These are phyloP conservation scores for Cladosporium sp. DNA, from an alignment of 2,329 filamentous ascomycete species.

Conservation along the genomic window DNA sequence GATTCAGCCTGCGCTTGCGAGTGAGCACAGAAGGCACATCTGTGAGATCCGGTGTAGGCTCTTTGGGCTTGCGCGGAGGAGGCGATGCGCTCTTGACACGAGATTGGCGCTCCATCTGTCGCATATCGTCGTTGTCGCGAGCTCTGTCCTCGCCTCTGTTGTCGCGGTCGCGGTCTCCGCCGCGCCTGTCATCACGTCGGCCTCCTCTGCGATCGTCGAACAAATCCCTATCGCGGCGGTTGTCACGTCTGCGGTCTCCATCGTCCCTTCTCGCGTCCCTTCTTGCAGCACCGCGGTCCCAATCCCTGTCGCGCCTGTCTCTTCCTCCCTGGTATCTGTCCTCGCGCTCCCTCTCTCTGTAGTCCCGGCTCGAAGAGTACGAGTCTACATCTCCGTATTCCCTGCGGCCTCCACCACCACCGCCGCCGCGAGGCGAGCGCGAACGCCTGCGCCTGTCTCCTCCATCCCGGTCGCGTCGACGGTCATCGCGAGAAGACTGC, in stretches of 20 bases:
- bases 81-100: slow-evolving; percentile 69
- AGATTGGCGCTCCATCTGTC: slow-evolving; percentile 29
- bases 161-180: slow-evolving; percentile 38
- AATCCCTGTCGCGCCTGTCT: slow-evolving; percentile 50
- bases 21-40: slow-evolving; percentile 76
- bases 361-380: slow-evolving; percentile 89
- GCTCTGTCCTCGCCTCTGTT: slow-evolving; percentile 38
- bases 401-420: slow-evolving; percentile 63
- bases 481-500: slow-evolving; percentile 43
- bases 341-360: slow-evolving; percentile 88
- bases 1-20: slow-evolving; percentile 86
- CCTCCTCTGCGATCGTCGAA: slow-evolving; percentile 12
- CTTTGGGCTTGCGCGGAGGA: slow-evolving; percentile 81
- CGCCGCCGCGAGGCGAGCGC: slow-evolving; percentile 65
- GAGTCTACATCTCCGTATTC: slow-evolving; percentile 75
- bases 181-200: slow-evolving; percentile 43
- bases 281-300: slow-evolving; percentile 64
- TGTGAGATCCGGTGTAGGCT: slow-evolving; percentile 92
- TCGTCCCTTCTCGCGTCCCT: slow-evolving; percentile 54
- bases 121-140: slow-evolving; percentile 32
- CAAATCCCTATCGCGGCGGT: slow-evolving; percentile 37
- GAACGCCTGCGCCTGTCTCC: slow-evolving; percentile 64
- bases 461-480: slow-evolving; percentile 42
- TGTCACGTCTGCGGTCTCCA: slow-evolving; percentile 41
- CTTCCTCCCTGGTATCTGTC: slow-evolving; percentile 80